A percentile compares a stretch with the other conserved stretches of the same genome.
Evolutionary conservation across 257 asterid genomes (phyloP).

Genomic region (Solanum clarkiae): DNA sequence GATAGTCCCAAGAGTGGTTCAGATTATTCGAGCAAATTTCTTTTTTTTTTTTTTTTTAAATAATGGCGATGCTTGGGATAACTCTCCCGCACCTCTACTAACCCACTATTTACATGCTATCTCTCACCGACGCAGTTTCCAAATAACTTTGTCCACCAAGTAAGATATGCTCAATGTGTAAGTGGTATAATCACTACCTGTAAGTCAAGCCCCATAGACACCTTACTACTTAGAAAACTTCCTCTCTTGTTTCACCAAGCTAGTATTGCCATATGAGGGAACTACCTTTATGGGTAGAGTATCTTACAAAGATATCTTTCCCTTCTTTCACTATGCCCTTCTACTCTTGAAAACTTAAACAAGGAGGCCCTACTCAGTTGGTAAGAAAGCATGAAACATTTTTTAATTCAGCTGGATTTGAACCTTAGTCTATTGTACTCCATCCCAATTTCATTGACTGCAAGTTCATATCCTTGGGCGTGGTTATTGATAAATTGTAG

Average conservation of each 20-base stretch:
- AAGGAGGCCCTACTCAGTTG: too few relatives aligned
- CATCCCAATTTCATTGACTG: not conserved
- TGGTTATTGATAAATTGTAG: not conserved
- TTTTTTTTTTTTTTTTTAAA: too few relatives aligned
- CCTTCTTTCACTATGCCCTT: too few relatives aligned
- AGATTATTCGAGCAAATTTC: not conserved
- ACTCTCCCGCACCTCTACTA: not conserved
- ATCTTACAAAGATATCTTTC: too few relatives aligned
- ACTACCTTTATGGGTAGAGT: too few relatives aligned
- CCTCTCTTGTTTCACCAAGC: too few relatives aligned
- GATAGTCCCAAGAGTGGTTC: not conserved
- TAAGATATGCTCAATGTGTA: too few relatives aligned
- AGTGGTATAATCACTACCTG: too few relatives aligned
- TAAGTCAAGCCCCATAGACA: too few relatives aligned
- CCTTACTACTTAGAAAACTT: too few relatives aligned
- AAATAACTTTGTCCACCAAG: not conserved
- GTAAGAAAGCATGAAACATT: not conserved
- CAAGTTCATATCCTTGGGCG: not conserved
- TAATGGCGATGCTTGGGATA: not conserved
- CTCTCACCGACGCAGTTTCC: not conserved
- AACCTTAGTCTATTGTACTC: not conserved
- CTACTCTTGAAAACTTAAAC: too few relatives aligned
- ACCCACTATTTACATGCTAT: not conserved
- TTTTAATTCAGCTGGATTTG: not conserved
- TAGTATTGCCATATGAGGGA: too few relatives aligned